A percentile compares a stretch with the other conserved stretches of the same genome.
Evolutionary conservation across 179 eudicot species (phyloP).

Genomic region (Beta lomatogona): DNA sequence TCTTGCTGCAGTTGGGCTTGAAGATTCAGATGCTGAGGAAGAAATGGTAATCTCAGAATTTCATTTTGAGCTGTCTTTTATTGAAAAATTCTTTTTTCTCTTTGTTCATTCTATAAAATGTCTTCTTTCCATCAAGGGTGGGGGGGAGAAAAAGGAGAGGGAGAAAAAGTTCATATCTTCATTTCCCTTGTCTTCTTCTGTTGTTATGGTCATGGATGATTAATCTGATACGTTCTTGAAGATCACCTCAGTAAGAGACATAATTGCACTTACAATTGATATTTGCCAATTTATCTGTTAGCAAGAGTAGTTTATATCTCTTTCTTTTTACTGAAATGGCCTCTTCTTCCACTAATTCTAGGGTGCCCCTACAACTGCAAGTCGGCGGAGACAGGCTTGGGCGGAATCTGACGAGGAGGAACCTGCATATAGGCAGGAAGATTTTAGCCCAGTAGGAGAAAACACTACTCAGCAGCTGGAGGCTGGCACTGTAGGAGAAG

Average conservation of each 20-base stretch:
- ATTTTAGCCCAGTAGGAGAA: slow-evolving; percentile 45
- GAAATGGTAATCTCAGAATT: slow-evolving; percentile 43
- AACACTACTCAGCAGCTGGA: slow-evolving; percentile 48
- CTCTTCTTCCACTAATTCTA: slow-evolving; percentile 16
- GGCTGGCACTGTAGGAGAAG: slow-evolving; percentile 41
- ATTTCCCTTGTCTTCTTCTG: background rate
- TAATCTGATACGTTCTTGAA: background rate
- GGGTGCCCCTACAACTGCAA: slow-evolving; percentile 59
- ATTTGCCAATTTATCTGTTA: background rate
- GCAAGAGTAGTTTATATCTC: background rate
- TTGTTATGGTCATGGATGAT: background rate
- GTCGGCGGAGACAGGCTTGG: slow-evolving; percentile 65
- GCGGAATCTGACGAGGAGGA: slow-evolving; percentile 95
- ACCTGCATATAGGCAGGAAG: slow-evolving; percentile 43
- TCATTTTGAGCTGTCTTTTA: background rate
- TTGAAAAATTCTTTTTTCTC: background rate
- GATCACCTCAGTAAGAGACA: background rate
- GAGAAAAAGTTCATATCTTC: background rate
- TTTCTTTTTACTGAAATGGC: slow-evolving; percentile 1
- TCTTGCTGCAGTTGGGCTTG: slow-evolving; percentile 97
- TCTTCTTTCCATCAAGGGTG: background rate
- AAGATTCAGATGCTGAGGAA: slow-evolving; percentile 94
- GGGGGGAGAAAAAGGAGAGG: background rate
- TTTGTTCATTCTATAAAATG: background rate
- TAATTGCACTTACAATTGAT: background rate